phyloP scores from a whole-genome alignment of 176 grass and related monocot species.

The Carex pumila region DNA sequence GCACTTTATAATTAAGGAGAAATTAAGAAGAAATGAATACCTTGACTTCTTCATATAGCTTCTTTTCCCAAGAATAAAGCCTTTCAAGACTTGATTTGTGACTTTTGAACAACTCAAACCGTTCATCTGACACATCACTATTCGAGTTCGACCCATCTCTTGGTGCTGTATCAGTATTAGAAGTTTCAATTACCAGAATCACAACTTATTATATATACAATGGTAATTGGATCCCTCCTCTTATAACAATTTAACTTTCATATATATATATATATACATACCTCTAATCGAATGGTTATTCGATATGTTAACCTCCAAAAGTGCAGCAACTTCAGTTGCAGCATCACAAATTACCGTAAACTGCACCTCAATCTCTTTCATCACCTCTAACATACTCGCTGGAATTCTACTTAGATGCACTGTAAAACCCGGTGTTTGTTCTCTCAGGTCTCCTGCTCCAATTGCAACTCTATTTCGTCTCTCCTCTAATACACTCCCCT shows the following conservation, averaged over 20 bases:
- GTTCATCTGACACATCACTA: conserved; percentile 44
- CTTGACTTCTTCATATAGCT: conserved; percentile 79
- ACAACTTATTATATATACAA: no score
- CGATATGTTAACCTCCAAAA: conserved; percentile 46
- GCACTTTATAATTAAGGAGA: not conserved
- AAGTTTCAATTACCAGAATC: no score
- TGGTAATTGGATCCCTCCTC: no score
- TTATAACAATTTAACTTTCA: not conserved
- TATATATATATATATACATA: not conserved
- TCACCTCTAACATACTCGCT: conserved; percentile 59
- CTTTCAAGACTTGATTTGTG: conserved; percentile 77
- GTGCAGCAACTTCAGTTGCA: conserved; percentile 41
- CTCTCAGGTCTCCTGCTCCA: conserved; percentile 30
- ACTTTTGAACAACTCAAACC: conserved; percentile 66
- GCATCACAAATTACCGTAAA: conserved; percentile 41
- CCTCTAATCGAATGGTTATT: conserved; percentile 16
- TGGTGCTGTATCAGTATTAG: no score
- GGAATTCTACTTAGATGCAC: conserved; percentile 53
- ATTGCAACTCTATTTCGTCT: conserved; percentile 29
- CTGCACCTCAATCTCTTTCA: conserved; percentile 53
- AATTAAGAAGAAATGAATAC: conserved; percentile 19
- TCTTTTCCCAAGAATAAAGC: conserved; percentile 91
- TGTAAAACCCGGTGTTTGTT: conserved; percentile 55
- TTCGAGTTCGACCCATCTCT: not conserved
- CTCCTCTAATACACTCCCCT: conserved; percentile 21